phyloP scores from a whole-genome alignment of 305 asterid species.

The Withania somnifera region DNA sequence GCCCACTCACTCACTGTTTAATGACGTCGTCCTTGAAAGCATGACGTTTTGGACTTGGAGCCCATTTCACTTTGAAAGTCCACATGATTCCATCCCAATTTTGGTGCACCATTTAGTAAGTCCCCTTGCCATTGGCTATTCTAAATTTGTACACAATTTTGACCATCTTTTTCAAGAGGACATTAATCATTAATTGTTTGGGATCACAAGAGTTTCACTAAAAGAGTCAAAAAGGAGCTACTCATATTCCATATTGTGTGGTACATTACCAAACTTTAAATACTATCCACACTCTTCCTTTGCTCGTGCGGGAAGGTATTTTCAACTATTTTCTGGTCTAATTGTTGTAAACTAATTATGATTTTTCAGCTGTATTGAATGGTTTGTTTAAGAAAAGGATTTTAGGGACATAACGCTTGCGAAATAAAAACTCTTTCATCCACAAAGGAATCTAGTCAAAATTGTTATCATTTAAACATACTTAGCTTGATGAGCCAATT shows the following conservation, averaged over 20 bases:
- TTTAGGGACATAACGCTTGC: not conserved
- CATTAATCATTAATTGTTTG: not conserved
- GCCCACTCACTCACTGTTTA: conserved; percentile 7
- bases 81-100: not conserved
- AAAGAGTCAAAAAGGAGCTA: not conserved
- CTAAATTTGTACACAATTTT: not conserved
- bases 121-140: not conserved
- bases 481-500: not conserved
- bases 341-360: too few relatives aligned
- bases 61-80: not conserved
- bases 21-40: conserved; percentile 7
- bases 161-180: conserved; percentile 3
- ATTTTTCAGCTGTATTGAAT: too few relatives aligned
- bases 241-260: not conserved
- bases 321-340: not conserved
- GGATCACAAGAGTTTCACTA: not conserved
- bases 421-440: too few relatives aligned
- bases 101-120: not conserved
- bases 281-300: not conserved
- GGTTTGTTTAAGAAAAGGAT: not conserved
- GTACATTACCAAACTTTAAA: conserved; percentile 1
- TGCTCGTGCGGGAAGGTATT: not conserved
- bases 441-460: not conserved
- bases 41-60: conserved; percentile 8
- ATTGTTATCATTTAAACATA: not conserved